phyloP scores from a whole-genome alignment of 2,329 filamentous ascomycete genomes.

The Epichloe festucae region DNA sequence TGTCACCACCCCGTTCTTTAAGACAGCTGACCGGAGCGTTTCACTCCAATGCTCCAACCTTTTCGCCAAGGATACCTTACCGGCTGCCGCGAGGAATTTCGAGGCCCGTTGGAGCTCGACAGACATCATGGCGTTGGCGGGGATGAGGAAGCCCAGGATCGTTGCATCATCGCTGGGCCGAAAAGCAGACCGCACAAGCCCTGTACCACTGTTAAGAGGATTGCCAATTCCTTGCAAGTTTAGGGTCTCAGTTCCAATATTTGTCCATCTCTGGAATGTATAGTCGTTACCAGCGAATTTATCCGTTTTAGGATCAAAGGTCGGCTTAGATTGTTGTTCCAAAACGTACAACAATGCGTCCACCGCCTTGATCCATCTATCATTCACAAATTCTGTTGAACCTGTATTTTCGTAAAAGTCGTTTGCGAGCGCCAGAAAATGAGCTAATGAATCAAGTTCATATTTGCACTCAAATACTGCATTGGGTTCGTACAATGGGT shows the following conservation, averaged over 20 bases:
- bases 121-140: conserved; percentile 91
- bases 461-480: conserved; percentile 98
- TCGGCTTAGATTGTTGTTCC: conserved; percentile 64
- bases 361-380: conserved; percentile 67
- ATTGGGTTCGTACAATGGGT: conserved; percentile 71
- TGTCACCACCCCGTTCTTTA: conserved; percentile 69
- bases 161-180: conserved; percentile 91
- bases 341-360: conserved; percentile 62
- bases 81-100: conserved; percentile 49
- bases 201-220: conserved; percentile 71
- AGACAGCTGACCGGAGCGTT: conserved; percentile 62
- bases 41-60: conserved; percentile 45
- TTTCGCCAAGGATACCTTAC: conserved; percentile 39
- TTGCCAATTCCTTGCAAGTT: conserved; percentile 77
- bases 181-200: conserved; percentile 82
- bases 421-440: conserved; percentile 77
- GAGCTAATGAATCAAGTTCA: conserved; percentile 87
- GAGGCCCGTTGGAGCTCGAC: conserved; percentile 72
- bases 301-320: conserved; percentile 59
- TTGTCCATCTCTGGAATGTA: conserved; percentile 73
- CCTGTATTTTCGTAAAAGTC: conserved; percentile 73
- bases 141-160: conserved; percentile 88
- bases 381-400: conserved; percentile 64
- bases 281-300: conserved; percentile 62
- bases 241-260: conserved; percentile 79